Evolutionary conservation across 345 rosid genomes (phyloP).

Genomic region (Eucalyptus decipiens): DNA sequence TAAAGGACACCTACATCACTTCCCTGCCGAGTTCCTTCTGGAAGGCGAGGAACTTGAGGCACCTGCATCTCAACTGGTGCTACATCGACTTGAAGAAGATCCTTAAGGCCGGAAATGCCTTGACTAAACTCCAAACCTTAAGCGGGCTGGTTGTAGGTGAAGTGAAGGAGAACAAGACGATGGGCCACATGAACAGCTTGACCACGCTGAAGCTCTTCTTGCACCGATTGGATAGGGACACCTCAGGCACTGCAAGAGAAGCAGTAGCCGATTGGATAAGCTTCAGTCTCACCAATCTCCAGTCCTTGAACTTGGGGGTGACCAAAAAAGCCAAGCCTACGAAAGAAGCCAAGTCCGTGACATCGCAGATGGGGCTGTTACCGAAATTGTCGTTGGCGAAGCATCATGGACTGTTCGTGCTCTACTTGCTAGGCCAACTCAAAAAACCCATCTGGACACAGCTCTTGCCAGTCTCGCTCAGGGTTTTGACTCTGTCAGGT

Average conservation of each 20-base stretch:
- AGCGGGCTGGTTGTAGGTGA: no score
- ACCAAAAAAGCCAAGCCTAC: not conserved
- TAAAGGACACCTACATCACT: no score
- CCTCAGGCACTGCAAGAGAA: not conserved
- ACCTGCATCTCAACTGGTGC: no score
- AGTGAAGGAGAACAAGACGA: no score
- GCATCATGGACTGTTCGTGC: not conserved
- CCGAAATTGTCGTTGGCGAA: not conserved
- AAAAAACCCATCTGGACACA: not conserved
- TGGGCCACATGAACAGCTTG: rapidly evolving
- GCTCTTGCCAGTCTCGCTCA: not conserved
- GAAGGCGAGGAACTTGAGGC: no score
- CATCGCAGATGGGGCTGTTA: not conserved
- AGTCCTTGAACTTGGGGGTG: not conserved
- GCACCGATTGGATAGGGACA: rapidly evolving
- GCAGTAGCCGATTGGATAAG: not conserved
- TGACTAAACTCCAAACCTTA: no score
- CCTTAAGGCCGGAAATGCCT: no score
- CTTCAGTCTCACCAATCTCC: not conserved
- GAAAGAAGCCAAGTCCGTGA: rapidly evolving
- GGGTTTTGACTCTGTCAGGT: not conserved
- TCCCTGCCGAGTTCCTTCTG: no score
- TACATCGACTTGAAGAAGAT: no score
- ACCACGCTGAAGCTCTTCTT: no score
- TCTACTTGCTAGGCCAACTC: not conserved